These are phyloP conservation scores for Spencermartinsiella ligniputridi DNA, from an alignment of 1,139 yeast genomes.

Conservation along the genomic window DNA sequence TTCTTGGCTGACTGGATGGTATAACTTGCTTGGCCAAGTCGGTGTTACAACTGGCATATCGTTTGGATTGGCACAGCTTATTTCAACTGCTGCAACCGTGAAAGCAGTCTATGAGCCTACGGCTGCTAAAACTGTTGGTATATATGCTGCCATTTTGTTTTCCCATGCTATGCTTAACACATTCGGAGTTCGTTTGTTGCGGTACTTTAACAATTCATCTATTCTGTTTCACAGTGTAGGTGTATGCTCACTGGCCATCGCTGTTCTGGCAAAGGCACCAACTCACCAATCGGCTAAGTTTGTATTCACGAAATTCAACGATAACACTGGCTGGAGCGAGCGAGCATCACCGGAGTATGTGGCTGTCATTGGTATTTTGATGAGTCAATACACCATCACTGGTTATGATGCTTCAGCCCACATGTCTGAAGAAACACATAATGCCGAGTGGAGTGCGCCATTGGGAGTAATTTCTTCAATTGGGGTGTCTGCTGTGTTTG, in stretches of 20 bases:
- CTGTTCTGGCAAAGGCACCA: conserved; percentile 23
- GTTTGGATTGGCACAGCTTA: conserved; percentile 25
- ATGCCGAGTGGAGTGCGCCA: conserved; percentile 74
- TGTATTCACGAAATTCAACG: conserved; percentile 20
- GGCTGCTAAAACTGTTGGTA: conserved; percentile 40
- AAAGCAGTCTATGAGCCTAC: conserved; percentile 36
- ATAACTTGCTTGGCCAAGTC: conserved; percentile 54
- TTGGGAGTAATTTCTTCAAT: conserved; percentile 68
- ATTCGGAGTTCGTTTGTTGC: conserved; percentile 23
- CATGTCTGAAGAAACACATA: conserved; percentile 75
- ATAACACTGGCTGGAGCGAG: conserved; percentile 22
- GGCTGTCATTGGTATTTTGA: conserved; percentile 57
- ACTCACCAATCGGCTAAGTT: conserved; percentile 23
- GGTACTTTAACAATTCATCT: conserved; percentile 24
- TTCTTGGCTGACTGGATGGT: conserved; percentile 55
- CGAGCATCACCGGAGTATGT: conserved; percentile 20
- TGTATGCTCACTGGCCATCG: conserved; percentile 20
- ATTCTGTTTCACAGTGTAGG: conserved; percentile 24
- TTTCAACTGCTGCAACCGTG: conserved; percentile 24
- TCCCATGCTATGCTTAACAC: conserved; percentile 39
- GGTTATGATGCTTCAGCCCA: conserved; percentile 83
- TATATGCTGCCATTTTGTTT: conserved; percentile 38
- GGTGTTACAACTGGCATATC: conserved; percentile 20
- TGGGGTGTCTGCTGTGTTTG: conserved; percentile 58
- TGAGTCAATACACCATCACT: conserved; percentile 72